These are phyloP conservation scores for Sphagnum tenellum DNA, from an alignment of 225 moss, liverwort and hornwort genomes.

Conservation along the genomic window DNA sequence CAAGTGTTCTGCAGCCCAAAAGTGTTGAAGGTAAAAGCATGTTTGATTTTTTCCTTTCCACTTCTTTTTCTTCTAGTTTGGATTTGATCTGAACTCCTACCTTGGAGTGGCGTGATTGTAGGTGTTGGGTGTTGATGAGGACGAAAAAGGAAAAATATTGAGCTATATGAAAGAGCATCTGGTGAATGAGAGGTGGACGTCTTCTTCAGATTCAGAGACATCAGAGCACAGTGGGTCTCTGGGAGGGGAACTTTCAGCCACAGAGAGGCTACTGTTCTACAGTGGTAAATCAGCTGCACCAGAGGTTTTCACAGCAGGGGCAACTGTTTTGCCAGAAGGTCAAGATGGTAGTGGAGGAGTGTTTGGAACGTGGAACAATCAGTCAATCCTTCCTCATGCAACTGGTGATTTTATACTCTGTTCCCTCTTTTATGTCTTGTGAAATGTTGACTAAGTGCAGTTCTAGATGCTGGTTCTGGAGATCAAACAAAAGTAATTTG, in stretches of 20 bases:
- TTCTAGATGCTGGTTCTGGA: too few species aligned
- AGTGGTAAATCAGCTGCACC: too few species aligned
- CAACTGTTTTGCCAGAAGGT: too few species aligned
- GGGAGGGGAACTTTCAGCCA: constrained; percentile 9
- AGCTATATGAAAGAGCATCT: constrained; percentile 15
- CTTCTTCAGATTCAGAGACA: constrained; percentile 12
- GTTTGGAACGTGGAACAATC: too few species aligned
- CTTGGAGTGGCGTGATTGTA: not conserved
- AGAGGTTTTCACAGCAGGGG: too few species aligned
- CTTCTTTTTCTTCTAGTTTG: not conserved
- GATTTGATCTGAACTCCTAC: not conserved
- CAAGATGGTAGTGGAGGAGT: too few species aligned
- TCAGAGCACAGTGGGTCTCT: constrained; percentile 5
- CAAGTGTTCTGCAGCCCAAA: not conserved
- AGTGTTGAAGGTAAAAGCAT: not conserved
- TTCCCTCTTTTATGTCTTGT: too few species aligned
- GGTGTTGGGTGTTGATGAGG: constrained; percentile 20
- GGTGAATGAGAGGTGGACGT: constrained; percentile 7
- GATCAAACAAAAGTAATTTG: too few species aligned
- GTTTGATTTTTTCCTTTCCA: not conserved
- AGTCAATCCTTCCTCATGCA: too few species aligned
- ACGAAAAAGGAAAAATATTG: constrained; percentile 22
- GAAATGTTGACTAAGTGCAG: too few species aligned
- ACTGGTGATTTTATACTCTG: too few species aligned
- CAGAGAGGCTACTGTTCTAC: constrained; percentile 6